These are phyloP conservation scores for Neofusicoccum cordaticola DNA, from an alignment of 2,329 filamentous ascomycete genomes.

Conservation along the genomic window DNA sequence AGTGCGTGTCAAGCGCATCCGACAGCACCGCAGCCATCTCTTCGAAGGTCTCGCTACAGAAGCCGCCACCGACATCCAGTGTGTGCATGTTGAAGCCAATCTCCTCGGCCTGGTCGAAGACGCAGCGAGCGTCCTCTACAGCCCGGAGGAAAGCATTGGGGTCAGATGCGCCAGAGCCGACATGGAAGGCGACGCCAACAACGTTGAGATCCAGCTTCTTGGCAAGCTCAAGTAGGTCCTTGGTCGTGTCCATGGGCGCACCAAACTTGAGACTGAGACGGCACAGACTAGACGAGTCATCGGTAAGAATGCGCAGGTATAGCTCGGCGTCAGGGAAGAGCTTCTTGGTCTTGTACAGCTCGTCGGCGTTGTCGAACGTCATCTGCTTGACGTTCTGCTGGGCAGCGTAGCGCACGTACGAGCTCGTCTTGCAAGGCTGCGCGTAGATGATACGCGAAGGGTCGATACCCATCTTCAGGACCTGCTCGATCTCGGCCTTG, in stretches of 20 bases:
- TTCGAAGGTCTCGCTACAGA: constrained; percentile 88
- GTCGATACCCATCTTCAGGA: constrained; percentile 77
- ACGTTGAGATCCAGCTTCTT: constrained; percentile 83
- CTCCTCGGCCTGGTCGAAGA: constrained; percentile 79
- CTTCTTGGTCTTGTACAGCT: constrained; percentile 96
- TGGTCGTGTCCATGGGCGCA: constrained; percentile 78
- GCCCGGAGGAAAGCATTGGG: constrained; percentile 88
- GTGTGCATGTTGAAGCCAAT: constrained; percentile 81
- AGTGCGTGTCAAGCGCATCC: constrained; percentile 79
- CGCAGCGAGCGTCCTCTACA: constrained; percentile 79
- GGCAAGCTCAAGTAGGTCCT: constrained; percentile 73
- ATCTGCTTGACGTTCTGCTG: constrained; percentile 88
- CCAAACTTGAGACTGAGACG: constrained; percentile 97
- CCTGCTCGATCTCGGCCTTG: constrained; percentile 93
- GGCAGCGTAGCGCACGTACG: constrained; percentile 88
- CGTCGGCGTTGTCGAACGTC: constrained; percentile 98
- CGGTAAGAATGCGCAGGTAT: constrained; percentile 90
- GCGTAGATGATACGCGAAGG: constrained; percentile 96
- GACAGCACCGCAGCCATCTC: constrained; percentile 79
- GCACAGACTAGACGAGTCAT: constrained; percentile 92
- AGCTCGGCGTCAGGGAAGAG: constrained; percentile 86
- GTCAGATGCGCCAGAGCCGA: constrained; percentile 93
- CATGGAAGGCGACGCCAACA: constrained; percentile 95
- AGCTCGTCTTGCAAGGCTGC: constrained; percentile 99
- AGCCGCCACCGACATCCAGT: constrained; percentile 91